These are phyloP conservation scores for Pezicula neosporulosa DNA, from an alignment of 2,329 filamentous ascomycete species.

Conservation along the genomic window DNA sequence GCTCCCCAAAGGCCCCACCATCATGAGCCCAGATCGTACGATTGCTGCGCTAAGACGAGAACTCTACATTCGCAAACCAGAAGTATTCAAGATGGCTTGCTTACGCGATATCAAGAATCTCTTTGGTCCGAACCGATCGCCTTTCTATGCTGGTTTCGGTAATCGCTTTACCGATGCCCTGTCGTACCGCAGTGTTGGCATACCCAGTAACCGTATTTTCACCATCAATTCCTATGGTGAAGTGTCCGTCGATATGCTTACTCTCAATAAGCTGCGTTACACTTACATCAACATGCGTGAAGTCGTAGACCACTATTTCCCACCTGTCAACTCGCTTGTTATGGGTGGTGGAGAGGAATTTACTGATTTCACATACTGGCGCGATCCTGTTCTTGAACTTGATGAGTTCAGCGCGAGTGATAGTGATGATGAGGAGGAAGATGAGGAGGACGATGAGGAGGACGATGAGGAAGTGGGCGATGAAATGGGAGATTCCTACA, in stretches of 20 bases:
- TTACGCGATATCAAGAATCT: constrained; percentile 88
- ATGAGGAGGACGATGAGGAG: constrained; percentile 46
- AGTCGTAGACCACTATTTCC: constrained; percentile 97
- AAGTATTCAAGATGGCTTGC: constrained; percentile 99
- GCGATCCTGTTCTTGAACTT: constrained; percentile 77
- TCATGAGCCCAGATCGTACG: constrained; percentile 90
- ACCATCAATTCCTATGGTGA: constrained; percentile 98
- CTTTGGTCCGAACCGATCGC: constrained; percentile 72
- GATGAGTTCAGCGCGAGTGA: constrained; percentile 89
- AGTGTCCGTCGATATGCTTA: constrained; percentile 85
- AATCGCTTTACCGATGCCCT: constrained; percentile 95
- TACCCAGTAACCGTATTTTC: constrained; percentile 91
- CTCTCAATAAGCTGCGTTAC: constrained; percentile 90
- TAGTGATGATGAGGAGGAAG: constrained; percentile 51
- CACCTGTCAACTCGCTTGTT: constrained; percentile 81
- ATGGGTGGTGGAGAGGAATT: constrained; percentile 90
- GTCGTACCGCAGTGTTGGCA: constrained; percentile 93
- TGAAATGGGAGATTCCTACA: constrained; percentile 53
- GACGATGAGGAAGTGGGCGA: constrained; percentile 46
- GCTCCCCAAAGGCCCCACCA: constrained; percentile 86
- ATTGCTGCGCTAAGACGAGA: constrained; percentile 91
- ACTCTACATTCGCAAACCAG: constrained; percentile 91
- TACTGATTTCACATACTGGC: constrained; percentile 97
- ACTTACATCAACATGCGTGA: constrained; percentile 97
- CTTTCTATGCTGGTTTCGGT: constrained; percentile 96